Evolutionary conservation across 768 basidiomycete genomes (phyloP).

Genomic region (Leucogyrophana mollusca): DNA sequence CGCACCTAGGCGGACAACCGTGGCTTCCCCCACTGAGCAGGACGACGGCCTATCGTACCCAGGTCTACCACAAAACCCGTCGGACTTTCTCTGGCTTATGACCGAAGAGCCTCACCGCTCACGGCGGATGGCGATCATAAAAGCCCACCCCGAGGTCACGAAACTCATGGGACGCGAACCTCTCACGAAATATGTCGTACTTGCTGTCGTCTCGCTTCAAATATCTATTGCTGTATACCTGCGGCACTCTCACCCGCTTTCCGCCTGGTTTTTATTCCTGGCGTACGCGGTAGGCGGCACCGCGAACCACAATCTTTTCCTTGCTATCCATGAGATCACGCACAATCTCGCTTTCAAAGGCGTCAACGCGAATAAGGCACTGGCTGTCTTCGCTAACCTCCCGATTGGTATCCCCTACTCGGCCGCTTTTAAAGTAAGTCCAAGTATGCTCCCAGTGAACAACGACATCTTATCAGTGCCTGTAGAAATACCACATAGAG

Average conservation of each 20-base stretch:
- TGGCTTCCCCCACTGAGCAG: conserved; percentile 36
- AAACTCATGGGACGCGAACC: conserved; percentile 97
- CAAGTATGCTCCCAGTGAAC: background rate
- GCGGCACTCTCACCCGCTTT: conserved; percentile 66
- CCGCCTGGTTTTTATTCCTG: conserved; percentile 65
- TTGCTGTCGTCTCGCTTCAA: conserved; percentile 79
- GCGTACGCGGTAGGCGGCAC: conserved; percentile 93
- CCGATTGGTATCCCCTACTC: conserved; percentile 95
- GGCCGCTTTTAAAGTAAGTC: conserved; percentile 85
- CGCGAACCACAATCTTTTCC: conserved; percentile 95
- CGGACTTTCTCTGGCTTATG: conserved; percentile 95
- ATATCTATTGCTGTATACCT: conserved; percentile 61
- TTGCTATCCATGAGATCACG: conserved; percentile 98
- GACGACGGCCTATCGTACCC: conserved; percentile 42
- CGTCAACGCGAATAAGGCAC: conserved; percentile 76
- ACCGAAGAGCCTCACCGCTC: conserved; percentile 97
- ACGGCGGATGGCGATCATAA: conserved; percentile 85
- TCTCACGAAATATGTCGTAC: conserved; percentile 87
- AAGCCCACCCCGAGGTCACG: conserved; percentile 93
- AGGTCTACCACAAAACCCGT: conserved; percentile 68
- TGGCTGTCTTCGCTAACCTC: conserved; percentile 90
- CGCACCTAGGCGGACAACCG: conserved; percentile 50
- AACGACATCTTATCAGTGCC: background rate
- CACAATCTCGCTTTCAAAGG: conserved; percentile 93
- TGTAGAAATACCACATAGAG: conserved; percentile 87